Evolutionary conservation across 768 basidiomycete genomes (phyloP), one percentile per base, ranked within the genome.

Genomic region (Pisolithus albus): DNA sequence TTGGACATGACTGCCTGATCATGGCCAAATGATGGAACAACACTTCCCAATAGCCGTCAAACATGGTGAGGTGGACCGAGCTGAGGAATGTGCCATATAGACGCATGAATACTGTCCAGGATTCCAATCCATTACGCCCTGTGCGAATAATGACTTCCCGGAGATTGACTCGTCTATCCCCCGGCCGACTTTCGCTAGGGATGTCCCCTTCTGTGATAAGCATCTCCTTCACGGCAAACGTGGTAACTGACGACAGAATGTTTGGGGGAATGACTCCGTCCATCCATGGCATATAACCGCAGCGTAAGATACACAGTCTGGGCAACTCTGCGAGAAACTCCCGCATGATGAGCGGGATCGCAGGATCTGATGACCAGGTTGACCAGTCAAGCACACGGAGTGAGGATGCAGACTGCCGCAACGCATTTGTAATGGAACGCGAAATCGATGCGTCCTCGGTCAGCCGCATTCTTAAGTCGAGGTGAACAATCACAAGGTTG

Each of bases 331-430:
- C 41, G 16, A 65, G 30, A 15, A 37, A 19, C 3, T 18, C 5
- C 2, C 55, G 24, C 2, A 21, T 0, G 30, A 1, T 52, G 55
- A 5, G 37, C 23, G 5, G 46, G 34, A 4, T 11, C 9, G 19
- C 19, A 13, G n/a, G 21, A 15, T 34, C 4, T 15, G 11, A 15
- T 15, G 13, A 11, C 13, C 5, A 2, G 11, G 5, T 15, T 4
- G 55, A 51, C 57, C 56, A 61, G 34, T 66, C 57, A 5, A 65
- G 47, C 40, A 62, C 61, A n/a, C 54, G 53, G 37, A 66, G 43
- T 19, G 59, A 62, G 0, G 51, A 18, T 5, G 61, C 59, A 11
- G 53, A 51, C 24, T 3, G 9, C 15, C 39, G 46, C 26, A 65
- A 57, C 3, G 61, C 62, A 10, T 56, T 40, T 2, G 58, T n/a